Conservation (phyloP, 371 early-diverging fungal genomes). For the Massospora cicadina region DNA sequence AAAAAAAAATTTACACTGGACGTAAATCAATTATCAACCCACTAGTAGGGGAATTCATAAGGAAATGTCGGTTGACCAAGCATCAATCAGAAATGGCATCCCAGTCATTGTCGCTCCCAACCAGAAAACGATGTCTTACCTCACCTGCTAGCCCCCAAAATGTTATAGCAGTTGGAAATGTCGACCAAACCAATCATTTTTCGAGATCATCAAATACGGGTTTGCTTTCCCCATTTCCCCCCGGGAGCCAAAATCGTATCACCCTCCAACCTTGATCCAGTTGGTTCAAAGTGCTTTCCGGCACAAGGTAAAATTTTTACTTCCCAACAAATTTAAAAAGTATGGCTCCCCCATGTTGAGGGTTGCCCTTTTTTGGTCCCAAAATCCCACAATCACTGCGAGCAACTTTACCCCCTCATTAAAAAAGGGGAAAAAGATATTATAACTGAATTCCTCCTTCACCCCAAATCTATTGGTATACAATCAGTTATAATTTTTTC, state of each 20-base stretch:
- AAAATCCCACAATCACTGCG: background rate
- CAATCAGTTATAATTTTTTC: slow-evolving; percentile 5
- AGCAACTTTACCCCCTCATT: background rate
- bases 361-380: slow-evolving; percentile 19
- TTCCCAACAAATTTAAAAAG: slow-evolving; percentile 13
- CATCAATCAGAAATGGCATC: slow-evolving; percentile 19
- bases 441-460: background rate
- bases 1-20: slow-evolving; percentile 6
- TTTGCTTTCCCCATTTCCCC: slow-evolving; percentile 84
- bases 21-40: slow-evolving; percentile 11
- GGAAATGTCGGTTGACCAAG: slow-evolving; percentile 12
- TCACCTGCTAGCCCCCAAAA: slow-evolving; percentile 35
- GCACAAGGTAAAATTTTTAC: slow-evolving; percentile 10
- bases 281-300: background rate
- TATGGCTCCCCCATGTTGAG: slow-evolving; percentile 57
- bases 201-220: slow-evolving; percentile 83
- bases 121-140: slow-evolving; percentile 23
- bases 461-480: slow-evolving; percentile 8
- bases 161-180: slow-evolving; percentile 39
- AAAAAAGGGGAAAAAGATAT: background rate
- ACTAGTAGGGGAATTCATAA: slow-evolving; percentile 14
- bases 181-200: slow-evolving; percentile 28
- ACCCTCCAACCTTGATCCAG: background rate
- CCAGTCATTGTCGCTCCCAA: slow-evolving; percentile 45
- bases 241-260: slow-evolving; percentile 77